Conservation (phyloP, 1,139 yeast genomes). For the Zygotorulaspora mrakii region DNA sequence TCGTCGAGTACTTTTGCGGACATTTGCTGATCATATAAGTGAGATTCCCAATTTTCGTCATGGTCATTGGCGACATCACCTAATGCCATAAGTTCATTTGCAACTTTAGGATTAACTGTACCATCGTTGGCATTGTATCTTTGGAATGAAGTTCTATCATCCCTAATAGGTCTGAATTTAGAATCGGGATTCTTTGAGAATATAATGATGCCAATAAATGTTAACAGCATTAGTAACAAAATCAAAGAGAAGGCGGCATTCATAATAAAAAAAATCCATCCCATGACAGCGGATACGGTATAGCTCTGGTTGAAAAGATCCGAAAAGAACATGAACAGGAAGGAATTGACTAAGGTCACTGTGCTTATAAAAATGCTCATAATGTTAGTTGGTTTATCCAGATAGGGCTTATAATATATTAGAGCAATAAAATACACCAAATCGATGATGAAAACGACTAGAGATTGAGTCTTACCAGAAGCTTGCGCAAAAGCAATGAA, state of each 20-base stretch:
- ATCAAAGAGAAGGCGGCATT: slow-evolving; percentile 74
- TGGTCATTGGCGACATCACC: slow-evolving; percentile 62
- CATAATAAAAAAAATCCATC: slow-evolving; percentile 71
- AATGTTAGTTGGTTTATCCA: slow-evolving; percentile 70
- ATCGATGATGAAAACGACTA: slow-evolving; percentile 63
- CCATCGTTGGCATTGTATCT: slow-evolving; percentile 45
- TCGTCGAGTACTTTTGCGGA: slow-evolving; percentile 13
- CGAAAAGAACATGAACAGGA: slow-evolving; percentile 69
- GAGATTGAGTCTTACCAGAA: slow-evolving; percentile 66
- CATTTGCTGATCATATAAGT: slow-evolving; percentile 36
- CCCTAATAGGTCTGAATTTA: slow-evolving; percentile 76
- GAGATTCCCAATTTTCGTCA: slow-evolving; percentile 55
- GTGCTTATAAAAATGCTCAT: slow-evolving; percentile 60
- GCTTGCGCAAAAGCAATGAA: slow-evolving; percentile 67
- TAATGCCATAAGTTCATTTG: slow-evolving; percentile 50
- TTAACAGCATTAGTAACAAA: slow-evolving; percentile 57
- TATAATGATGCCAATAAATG: slow-evolving; percentile 52
- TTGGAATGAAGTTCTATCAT: slow-evolving; percentile 81
- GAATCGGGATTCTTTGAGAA: slow-evolving; percentile 77
- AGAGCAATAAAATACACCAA: slow-evolving; percentile 56
- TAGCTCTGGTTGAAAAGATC: slow-evolving; percentile 67
- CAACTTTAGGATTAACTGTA: slow-evolving; percentile 38
- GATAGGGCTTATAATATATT: slow-evolving; percentile 58
- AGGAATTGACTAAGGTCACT: slow-evolving; percentile 65
- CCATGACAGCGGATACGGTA: slow-evolving; percentile 69